Evolutionary conservation across 2,329 filamentous ascomycete genomes (phyloP), one percentile per base, ranked within the genome.

Genomic region (Botrytis hyacinthi): DNA sequence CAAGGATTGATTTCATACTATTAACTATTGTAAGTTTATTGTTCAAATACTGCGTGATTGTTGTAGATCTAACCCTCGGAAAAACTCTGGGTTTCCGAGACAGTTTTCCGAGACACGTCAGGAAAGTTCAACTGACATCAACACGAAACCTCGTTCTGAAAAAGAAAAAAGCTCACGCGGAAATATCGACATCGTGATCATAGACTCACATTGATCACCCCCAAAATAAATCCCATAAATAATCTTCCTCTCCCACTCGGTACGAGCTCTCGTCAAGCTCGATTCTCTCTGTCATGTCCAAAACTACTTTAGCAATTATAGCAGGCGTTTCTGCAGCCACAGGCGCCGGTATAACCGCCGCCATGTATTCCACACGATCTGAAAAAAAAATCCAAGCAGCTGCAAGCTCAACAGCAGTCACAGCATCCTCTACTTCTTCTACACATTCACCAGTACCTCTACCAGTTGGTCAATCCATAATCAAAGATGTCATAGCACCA

Each of bases 271-370:
- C 65, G 62, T 51, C 42, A 66, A 69, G 71, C 65, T 70, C 61
- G 35, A 57, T 40, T 73, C 40, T 40, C 42, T 48, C 26, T 61
- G 54, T 61, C 77, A 95, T 95, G 93, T 94, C 93, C 74, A 95
- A 95, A 83, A 86, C 90, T 37, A 94, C 92, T 48, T 80, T 95
- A 78, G 92, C 91, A 77, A 86, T 93, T 75, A 91, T 95, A 79
- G 93, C 92, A 79, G 91, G 90, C 76, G 87, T 92, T 80, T 90
- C 92, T 82, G 93, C 92, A 78, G 91, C 91, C 82, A 90, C 92
- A 71, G 93, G 93, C 75, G 93, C 92, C 73, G 92, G 91, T 74
- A 83, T 92, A 74, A 95, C 92, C 61, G 87, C 87, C 73, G 87
- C 93, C 75, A 88, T 92, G 83, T 91, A 87, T 81, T 87, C 89